These are phyloP conservation scores for Anacardium occidentale DNA, from an alignment of 345 rosid genomes.

Conservation along the genomic window DNA sequence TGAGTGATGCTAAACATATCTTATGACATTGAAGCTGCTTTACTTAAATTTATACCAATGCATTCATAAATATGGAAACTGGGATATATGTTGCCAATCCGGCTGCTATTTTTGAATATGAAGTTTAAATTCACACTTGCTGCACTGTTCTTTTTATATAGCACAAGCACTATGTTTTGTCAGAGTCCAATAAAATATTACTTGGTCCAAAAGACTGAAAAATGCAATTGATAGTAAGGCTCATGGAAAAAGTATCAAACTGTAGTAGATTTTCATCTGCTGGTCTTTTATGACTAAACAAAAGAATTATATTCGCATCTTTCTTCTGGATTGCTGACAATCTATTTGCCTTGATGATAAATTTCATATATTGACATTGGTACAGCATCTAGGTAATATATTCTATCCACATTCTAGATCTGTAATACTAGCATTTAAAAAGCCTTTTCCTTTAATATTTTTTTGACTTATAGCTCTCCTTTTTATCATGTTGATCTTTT, in stretches of 20 bases:
- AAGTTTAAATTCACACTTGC: no score
- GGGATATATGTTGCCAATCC: neutral
- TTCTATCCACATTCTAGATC: neutral
- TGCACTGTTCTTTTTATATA: neutral
- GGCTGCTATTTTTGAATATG: neutral
- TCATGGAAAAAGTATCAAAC: neutral
- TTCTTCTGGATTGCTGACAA: neutral
- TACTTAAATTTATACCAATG: neutral
- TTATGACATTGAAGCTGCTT: neutral
- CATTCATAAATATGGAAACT: neutral
- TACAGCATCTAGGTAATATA: neutral
- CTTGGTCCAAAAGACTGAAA: conserved; percentile 8
- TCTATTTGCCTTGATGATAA: neutral
- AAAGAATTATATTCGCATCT: neutral
- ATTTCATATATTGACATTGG: neutral
- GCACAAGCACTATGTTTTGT: neutral
- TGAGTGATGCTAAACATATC: neutral
- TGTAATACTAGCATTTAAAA: neutral
- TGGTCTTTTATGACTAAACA: neutral
- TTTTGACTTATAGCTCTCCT: neutral
- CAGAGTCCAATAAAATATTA: neutral
- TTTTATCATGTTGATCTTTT: neutral
- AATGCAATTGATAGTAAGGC: conserved; percentile 6
- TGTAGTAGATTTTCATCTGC: conserved; percentile 7
- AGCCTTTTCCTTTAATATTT: neutral